phyloP scores from a whole-genome alignment of 306 rosid genomes.

The Sesbania bispinosa region DNA sequence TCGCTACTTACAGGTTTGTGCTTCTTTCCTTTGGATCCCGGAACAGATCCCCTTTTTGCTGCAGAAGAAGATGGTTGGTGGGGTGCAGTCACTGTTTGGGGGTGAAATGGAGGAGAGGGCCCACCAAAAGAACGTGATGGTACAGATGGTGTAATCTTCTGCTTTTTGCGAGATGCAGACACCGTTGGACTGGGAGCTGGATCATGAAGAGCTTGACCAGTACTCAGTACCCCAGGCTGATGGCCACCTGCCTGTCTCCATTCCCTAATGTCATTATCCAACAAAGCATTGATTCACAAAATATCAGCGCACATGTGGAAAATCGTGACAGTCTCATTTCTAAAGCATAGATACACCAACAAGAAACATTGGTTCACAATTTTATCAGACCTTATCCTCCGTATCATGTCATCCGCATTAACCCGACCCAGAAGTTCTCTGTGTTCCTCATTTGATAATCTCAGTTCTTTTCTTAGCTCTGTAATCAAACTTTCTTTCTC shows the following conservation, averaged over 20 bases:
- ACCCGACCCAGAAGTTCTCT: constrained; percentile 90
- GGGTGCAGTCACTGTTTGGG: constrained; percentile 57
- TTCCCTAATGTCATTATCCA: constrained; percentile 58
- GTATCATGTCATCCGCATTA: constrained; percentile 81
- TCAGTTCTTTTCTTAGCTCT: constrained; percentile 86
- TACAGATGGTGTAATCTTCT: constrained; percentile 59
- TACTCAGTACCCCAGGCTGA: constrained; percentile 58
- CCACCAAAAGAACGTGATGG: constrained; percentile 75
- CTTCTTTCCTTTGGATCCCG: constrained; percentile 81
- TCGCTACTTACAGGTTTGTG: constrained; percentile 72
- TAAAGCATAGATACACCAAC: constrained; percentile 14
- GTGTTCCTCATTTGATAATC: constrained; percentile 93
- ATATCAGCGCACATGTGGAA: constrained; percentile 2
- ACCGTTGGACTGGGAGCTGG: constrained; percentile 79
- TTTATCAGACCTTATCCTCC: constrained; percentile 74
- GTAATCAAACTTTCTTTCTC: constrained; percentile 92
- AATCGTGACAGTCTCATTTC: constrained; percentile 17
- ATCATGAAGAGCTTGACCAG: constrained; percentile 73
- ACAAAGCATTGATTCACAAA: constrained; percentile 34
- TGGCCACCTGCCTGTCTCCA: constrained; percentile 89
- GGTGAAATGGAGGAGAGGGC: constrained; percentile 77
- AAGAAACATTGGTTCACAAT: constrained; percentile 26
- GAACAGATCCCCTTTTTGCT: constrained; percentile 71
- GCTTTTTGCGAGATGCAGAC: constrained; percentile 92
- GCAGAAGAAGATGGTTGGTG: constrained; percentile 87